phyloP scores from a whole-genome alignment of 768 basidiomycete species.

The Kwoniella sp. region DNA sequence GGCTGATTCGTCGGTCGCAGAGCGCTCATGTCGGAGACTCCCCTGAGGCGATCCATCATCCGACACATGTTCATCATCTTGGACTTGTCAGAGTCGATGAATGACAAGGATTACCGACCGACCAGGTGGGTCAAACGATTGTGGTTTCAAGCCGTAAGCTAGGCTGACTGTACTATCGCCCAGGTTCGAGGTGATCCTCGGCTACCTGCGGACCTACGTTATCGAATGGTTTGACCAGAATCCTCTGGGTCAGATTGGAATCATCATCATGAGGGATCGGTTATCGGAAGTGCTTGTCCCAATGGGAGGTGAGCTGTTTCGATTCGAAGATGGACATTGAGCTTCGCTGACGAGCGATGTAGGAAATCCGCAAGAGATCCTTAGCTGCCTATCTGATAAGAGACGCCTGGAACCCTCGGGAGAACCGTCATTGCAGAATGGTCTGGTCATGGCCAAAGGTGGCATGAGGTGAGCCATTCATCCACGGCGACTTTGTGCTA shows the following conservation, averaged over 20 bases:
- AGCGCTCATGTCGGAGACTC: slow-evolving; percentile 54
- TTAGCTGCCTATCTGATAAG: slow-evolving; percentile 76
- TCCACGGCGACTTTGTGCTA: too few species aligned
- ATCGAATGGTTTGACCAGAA: slow-evolving; percentile 99
- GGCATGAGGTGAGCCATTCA: slow-evolving; percentile 76
- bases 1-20: slow-evolving; percentile 5
- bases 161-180: neutral
- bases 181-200: slow-evolving; percentile 80
- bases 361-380: slow-evolving; percentile 97
- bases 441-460: slow-evolving; percentile 90
- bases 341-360: neutral
- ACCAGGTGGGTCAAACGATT: slow-evolving; percentile 52
- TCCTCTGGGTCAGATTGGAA: slow-evolving; percentile 90
- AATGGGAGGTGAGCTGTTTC: slow-evolving; percentile 71
- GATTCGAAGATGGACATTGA: neutral
- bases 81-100: slow-evolving; percentile 86
- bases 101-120: slow-evolving; percentile 92
- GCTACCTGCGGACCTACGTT: slow-evolving; percentile 87
- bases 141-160: neutral
- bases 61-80: slow-evolving; percentile 89
- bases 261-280: slow-evolving; percentile 88
- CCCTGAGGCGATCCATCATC: slow-evolving; percentile 91
- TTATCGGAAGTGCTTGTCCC: slow-evolving; percentile 84
- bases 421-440: slow-evolving; percentile 93
- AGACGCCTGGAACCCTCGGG: slow-evolving; percentile 83